These are phyloP conservation scores for Effrenium voratum DNA, from an alignment of 73 alveolate genomes.

Conservation along the genomic window DNA sequence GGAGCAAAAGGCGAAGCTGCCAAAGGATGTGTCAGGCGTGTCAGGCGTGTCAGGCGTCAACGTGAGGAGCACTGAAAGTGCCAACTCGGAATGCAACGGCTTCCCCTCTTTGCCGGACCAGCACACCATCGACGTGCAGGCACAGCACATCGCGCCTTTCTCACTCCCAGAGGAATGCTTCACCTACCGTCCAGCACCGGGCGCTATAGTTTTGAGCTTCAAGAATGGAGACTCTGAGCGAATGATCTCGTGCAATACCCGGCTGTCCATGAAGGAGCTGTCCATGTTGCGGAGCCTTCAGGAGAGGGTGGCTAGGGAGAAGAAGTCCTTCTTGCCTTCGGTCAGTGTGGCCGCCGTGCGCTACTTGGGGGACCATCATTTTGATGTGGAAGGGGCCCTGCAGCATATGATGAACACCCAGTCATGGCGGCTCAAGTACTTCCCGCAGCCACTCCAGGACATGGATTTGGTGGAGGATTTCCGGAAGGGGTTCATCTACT, in stretches of 20 bases:
- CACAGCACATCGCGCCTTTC: constrained; percentile 21
- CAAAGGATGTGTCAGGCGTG: no score
- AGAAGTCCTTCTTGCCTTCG: constrained; percentile 75
- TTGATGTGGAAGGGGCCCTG: constrained; percentile 35
- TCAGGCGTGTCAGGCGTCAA: no score
- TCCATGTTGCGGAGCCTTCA: constrained; percentile 3
- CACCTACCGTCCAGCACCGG: constrained; percentile 27
- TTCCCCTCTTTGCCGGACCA: constrained; percentile 3
- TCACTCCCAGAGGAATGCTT: constrained; percentile 45
- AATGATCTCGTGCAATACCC: constrained; percentile 67
- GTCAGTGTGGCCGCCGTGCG: constrained; percentile 86
- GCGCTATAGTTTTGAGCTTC: constrained; percentile 21
- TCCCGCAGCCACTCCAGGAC: constrained; percentile 52
- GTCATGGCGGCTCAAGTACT: constrained; percentile 54
- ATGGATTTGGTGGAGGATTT: constrained; percentile 29
- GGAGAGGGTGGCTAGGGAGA: constrained; percentile 29
- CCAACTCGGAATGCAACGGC: constrained; percentile 10
- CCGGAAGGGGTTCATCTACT: constrained; percentile 63
- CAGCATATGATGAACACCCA: constrained; percentile 46
- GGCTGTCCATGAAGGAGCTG: constrained; percentile 55
- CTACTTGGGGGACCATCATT: constrained; percentile 23
- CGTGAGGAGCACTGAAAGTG: not conserved
- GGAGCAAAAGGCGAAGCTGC: no score
- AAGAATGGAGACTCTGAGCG: constrained; percentile 71
- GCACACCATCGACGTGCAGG: constrained; percentile 69